These are phyloP conservation scores for Zarea fungicola DNA, from an alignment of 2,329 filamentous ascomycete species.

Conservation along the genomic window DNA sequence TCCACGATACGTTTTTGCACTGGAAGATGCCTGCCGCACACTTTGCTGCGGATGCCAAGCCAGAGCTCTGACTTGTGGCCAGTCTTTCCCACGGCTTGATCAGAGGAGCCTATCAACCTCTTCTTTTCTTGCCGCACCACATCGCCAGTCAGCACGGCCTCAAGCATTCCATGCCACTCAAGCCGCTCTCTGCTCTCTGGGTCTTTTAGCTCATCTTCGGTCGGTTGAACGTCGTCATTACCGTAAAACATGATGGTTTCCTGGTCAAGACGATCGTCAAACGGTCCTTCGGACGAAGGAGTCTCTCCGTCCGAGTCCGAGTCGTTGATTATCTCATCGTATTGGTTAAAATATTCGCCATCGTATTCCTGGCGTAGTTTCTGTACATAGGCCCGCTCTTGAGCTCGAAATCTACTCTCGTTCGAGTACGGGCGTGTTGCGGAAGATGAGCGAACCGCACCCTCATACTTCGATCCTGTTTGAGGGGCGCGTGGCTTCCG, in stretches of 20 bases:
- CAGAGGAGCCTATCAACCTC: conserved; percentile 73
- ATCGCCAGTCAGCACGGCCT: conserved; percentile 90
- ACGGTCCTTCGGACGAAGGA: conserved; percentile 75
- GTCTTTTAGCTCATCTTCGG: conserved; percentile 82
- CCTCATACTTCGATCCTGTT: conserved; percentile 37
- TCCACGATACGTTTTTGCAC: conserved; percentile 86
- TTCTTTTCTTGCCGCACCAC: conserved; percentile 98
- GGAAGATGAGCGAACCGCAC: conserved; percentile 45
- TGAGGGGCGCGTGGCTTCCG: conserved; percentile 41
- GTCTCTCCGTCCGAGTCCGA: conserved; percentile 90
- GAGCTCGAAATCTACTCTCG: conserved; percentile 43
- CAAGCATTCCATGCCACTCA: conserved; percentile 98
- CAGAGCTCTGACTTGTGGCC: conserved; percentile 78
- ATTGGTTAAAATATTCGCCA: conserved; percentile 66
- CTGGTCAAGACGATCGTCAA: conserved; percentile 83
- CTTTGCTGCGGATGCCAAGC: conserved; percentile 78
- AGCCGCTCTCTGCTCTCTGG: conserved; percentile 82
- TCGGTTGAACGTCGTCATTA: conserved; percentile 83
- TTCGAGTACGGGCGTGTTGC: conserved; percentile 45
- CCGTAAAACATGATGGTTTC: conserved; percentile 91
- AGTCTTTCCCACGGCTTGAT: conserved; percentile 51
- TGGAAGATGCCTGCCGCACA: conserved; percentile 76
- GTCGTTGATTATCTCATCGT: conserved; percentile 60
- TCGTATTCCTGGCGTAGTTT: conserved; percentile 71
- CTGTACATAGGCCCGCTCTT: conserved; percentile 93